Conservation (phyloP, 2,329 filamentous ascomycete species). For the Chalaropsis thielavioides region DNA sequence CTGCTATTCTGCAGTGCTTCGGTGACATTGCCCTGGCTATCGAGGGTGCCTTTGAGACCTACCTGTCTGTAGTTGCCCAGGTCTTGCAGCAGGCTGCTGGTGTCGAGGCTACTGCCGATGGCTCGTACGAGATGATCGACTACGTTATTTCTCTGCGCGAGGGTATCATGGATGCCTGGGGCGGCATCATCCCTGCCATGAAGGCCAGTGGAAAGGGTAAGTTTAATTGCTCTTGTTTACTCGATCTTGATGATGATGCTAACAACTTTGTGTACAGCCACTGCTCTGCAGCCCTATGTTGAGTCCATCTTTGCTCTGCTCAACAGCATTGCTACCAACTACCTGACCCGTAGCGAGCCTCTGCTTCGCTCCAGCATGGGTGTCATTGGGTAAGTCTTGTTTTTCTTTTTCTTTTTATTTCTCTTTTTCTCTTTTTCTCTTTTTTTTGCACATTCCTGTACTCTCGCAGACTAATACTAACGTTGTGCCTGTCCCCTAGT, state of each 20-base stretch:
- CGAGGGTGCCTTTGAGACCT: conserved; percentile 79
- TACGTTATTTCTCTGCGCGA: conserved; percentile 91
- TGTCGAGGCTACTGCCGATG: conserved; percentile 64
- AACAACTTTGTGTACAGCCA: conserved; percentile 33
- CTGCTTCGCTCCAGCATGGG: conserved; percentile 92
- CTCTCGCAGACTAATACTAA: conserved; percentile 25
- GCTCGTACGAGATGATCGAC: conserved; percentile 88
- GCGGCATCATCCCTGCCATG: conserved; percentile 89
- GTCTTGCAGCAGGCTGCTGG: conserved; percentile 85
- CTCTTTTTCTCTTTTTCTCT: not conserved
- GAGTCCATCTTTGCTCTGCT: conserved; percentile 78
- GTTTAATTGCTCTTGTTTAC: conserved; percentile 25
- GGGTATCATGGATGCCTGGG: conserved; percentile 98
- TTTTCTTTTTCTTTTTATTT: not conserved
- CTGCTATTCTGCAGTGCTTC: conserved; percentile 93
- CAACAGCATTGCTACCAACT: conserved; percentile 55
- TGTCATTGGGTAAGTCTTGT: conserved; percentile 66
- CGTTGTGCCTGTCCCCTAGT: conserved; percentile 34
- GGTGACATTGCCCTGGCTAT: conserved; percentile 96
- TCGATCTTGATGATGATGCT: conserved; percentile 22
- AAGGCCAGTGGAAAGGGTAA: conserved; percentile 64
- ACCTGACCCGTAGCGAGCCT: conserved; percentile 79
- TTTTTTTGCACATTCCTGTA: not conserved
- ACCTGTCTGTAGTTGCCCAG: conserved; percentile 80
- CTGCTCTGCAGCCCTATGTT: conserved; percentile 61